phyloP scores from a whole-genome alignment of 75 land plant genomes.

The Larix kaempferi region DNA sequence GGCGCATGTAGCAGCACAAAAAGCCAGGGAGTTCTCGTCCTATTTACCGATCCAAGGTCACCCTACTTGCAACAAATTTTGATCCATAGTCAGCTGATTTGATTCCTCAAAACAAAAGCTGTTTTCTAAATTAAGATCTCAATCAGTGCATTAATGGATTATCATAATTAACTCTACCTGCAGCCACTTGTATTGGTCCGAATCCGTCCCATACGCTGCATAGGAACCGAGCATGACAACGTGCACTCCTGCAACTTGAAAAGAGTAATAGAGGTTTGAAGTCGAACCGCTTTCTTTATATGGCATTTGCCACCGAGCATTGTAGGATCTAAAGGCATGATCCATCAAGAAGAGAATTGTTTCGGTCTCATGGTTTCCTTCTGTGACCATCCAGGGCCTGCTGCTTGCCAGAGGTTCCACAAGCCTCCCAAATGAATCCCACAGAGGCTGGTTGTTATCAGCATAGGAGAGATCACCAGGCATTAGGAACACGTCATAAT shows the following conservation, averaged over 20 bases:
- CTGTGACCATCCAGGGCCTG: constrained; percentile 87
- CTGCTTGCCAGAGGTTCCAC: constrained; percentile 79
- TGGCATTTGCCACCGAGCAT: constrained; percentile 87
- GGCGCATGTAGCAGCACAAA: constrained; percentile 44
- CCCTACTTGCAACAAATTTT: constrained; percentile 5
- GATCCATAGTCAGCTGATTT: background rate
- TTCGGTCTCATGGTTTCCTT: constrained; percentile 92
- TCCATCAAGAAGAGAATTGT: constrained; percentile 37
- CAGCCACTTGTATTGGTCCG: constrained; percentile 77
- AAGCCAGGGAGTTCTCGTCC: constrained; percentile 36
- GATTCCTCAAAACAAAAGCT: too few relatives aligned
- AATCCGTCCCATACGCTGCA: constrained; percentile 48
- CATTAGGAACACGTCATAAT: constrained; percentile 62
- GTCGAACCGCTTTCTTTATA: constrained; percentile 54
- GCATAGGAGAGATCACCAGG: constrained; percentile 95
- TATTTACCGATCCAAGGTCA: constrained; percentile 32
- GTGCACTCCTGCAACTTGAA: constrained; percentile 76
- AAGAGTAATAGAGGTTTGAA: constrained; percentile 89
- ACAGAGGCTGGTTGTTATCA: constrained; percentile 52
- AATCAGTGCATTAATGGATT: too few relatives aligned
- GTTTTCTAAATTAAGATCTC: too few relatives aligned
- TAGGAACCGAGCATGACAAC: constrained; percentile 89
- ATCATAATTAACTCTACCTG: constrained; percentile 9
- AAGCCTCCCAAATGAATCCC: constrained; percentile 84
- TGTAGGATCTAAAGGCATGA: constrained; percentile 53